Evolutionary conservation across 1,139 yeast species (phyloP).

Genomic region (Torulaspora globosa): DNA sequence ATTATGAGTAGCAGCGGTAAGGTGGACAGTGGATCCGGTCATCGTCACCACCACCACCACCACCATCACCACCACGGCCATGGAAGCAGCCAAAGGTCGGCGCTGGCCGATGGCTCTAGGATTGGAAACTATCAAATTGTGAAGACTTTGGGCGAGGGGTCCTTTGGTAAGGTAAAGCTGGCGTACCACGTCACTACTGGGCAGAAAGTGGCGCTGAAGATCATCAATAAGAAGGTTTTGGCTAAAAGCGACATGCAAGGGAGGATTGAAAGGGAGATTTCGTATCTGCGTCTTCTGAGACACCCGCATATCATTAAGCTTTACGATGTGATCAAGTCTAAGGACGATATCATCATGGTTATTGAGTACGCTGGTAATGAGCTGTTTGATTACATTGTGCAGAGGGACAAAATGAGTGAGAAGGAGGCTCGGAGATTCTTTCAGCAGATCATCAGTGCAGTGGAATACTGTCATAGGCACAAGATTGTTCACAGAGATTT

Average conservation of each 20-base stretch:
- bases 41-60: constrained; percentile 23
- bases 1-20: constrained; percentile 6
- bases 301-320: constrained; percentile 97
- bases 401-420: constrained; percentile 91
- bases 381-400: constrained; percentile 92
- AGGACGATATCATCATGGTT: constrained; percentile 96
- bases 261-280: constrained; percentile 88
- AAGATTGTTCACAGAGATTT: constrained; percentile 96
- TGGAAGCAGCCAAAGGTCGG: constrained; percentile 17
- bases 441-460: constrained; percentile 97
- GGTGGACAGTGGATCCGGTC: constrained; percentile 6
- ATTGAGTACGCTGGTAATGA: constrained; percentile 97
- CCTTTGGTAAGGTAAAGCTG: constrained; percentile 93
- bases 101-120: constrained; percentile 42
- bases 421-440: constrained; percentile 91
- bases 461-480: constrained; percentile 95
- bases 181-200: constrained; percentile 94
- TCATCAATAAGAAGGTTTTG: constrained; percentile 86
- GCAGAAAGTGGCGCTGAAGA: constrained; percentile 89
- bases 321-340: constrained; percentile 92
- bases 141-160: constrained; percentile 94
- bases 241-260: constrained; percentile 99
- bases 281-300: constrained; percentile 79
- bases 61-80: constrained; percentile 26
- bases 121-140: constrained; percentile 94